These are phyloP conservation scores for Cardamine occulta DNA, from an alignment of 345 rosid species.

Conservation along the genomic window DNA sequence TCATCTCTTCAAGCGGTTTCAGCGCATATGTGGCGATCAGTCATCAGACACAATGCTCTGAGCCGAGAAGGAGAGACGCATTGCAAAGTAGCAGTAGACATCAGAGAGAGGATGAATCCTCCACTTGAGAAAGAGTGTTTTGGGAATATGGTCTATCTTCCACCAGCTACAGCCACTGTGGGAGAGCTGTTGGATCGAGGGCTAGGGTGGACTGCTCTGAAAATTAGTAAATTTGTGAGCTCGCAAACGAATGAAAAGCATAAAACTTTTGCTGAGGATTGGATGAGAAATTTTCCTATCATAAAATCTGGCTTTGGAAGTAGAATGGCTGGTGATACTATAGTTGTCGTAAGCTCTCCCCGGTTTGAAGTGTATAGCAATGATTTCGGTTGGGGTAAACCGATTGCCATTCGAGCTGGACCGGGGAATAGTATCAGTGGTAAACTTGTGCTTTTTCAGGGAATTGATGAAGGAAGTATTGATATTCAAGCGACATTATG, in stretches of 20 bases:
- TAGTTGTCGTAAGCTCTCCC: conserved; percentile 45
- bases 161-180: neutral
- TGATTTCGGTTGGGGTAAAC: conserved; percentile 50
- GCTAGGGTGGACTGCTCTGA: conserved; percentile 7
- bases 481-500: conserved; percentile 8
- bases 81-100: neutral
- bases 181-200: neutral
- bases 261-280: neutral
- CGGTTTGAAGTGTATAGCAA: conserved; percentile 49
- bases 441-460: neutral
- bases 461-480: conserved; percentile 23
- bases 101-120: conserved; percentile 41
- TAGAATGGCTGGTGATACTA: neutral
- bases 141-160: conserved; percentile 38
- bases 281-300: conserved; percentile 14
- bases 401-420: neutral
- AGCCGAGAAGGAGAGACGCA: conserved; percentile 18
- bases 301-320: neutral
- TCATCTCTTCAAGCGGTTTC: conserved; percentile 55
- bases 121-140: conserved; percentile 45
- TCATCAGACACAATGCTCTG: neutral
- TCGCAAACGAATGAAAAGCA: conserved; percentile 12
- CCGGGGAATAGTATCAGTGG: neutral
- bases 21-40: conserved; percentile 49
- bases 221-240: neutral